Percentiles rank a stretch among this genome's conserved stretches.
These are phyloP conservation scores for Populus hybrid DNA, from an alignment of 441 rosid genomes.

Conservation along the genomic window DNA sequence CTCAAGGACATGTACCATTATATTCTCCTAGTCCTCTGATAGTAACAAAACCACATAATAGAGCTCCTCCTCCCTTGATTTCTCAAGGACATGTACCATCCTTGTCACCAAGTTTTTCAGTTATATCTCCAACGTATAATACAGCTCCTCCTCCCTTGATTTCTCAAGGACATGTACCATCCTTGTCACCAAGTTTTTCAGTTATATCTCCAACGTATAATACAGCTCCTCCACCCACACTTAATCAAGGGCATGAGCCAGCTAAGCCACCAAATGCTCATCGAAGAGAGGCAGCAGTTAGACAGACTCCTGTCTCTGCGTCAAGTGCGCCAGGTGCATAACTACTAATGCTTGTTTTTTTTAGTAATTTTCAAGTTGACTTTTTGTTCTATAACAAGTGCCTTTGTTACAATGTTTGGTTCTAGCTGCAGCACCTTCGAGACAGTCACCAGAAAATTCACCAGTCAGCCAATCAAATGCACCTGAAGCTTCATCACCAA, in stretches of 20 bases:
- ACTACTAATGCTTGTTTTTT: slow-evolving; percentile 35
- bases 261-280: slow-evolving; percentile 29
- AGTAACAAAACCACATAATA: slow-evolving; percentile 31
- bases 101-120: no score
- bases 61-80: slow-evolving; percentile 6
- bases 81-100: no score
- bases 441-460: slow-evolving; percentile 37
- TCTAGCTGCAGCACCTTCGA: slow-evolving; percentile 38
- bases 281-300: slow-evolving; percentile 30
- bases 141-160: no score
- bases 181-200: no score
- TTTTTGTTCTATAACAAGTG: slow-evolving; percentile 9
- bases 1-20: slow-evolving; percentile 34
- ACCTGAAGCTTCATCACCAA: slow-evolving; percentile 32
- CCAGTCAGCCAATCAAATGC: slow-evolving; percentile 37
- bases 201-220: no score
- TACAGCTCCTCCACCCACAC: slow-evolving; percentile 26
- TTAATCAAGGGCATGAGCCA: slow-evolving; percentile 12
- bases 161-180: no score
- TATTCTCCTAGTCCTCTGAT: slow-evolving; percentile 29
- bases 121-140: no score
- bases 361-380: background rate
- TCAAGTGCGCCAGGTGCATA: slow-evolving; percentile 29
- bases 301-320: slow-evolving; percentile 28
- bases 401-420: slow-evolving; percentile 17